phyloP scores from a whole-genome alignment of 345 rosid species.

The Balakata baccata region DNA sequence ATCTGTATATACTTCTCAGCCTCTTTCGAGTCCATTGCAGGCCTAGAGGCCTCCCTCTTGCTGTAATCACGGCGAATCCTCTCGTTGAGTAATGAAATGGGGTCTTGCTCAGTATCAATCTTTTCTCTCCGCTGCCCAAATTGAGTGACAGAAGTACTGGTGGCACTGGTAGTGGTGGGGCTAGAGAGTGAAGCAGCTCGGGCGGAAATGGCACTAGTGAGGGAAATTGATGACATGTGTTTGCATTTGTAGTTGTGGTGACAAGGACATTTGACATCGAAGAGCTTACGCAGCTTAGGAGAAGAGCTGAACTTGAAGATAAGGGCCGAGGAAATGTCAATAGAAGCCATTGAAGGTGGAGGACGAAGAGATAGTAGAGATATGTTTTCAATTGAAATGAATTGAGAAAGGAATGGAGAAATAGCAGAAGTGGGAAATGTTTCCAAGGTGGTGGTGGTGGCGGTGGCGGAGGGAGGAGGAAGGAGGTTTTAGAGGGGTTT shows the following conservation, averaged over 20 bases:
- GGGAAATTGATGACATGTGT: constrained; percentile 21
- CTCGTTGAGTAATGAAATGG: constrained; percentile 72
- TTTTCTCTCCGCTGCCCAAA: constrained; percentile 42
- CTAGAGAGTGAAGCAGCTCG: constrained; percentile 32
- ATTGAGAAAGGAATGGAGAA: neutral
- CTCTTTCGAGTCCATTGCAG: constrained; percentile 72
- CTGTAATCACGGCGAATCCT: constrained; percentile 65
- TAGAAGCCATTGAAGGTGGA: constrained; percentile 9
- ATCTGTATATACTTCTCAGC: constrained; percentile 73
- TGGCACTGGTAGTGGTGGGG: constrained; percentile 25
- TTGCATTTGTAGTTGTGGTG: constrained; percentile 11
- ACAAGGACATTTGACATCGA: constrained; percentile 26
- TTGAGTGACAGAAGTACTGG: constrained; percentile 15
- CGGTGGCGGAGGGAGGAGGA: neutral
- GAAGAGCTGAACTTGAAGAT: constrained; percentile 32
- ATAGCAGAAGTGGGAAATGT: neutral
- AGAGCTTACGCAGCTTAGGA: constrained; percentile 25
- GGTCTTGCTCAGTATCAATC: constrained; percentile 41
- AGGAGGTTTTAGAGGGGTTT: constrained; percentile 16
- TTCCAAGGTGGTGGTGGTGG: neutral
- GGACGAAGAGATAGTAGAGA: neutral
- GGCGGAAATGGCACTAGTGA: constrained; percentile 43
- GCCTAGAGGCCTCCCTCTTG: constrained; percentile 50
- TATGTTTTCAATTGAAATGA: neutral
- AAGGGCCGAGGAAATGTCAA: constrained; percentile 36